Evolutionary conservation across 495 filamentous ascomycete genomes (phyloP), one percentile per base, ranked within the genome.

Genomic region (Aspergillus hancockii): DNA sequence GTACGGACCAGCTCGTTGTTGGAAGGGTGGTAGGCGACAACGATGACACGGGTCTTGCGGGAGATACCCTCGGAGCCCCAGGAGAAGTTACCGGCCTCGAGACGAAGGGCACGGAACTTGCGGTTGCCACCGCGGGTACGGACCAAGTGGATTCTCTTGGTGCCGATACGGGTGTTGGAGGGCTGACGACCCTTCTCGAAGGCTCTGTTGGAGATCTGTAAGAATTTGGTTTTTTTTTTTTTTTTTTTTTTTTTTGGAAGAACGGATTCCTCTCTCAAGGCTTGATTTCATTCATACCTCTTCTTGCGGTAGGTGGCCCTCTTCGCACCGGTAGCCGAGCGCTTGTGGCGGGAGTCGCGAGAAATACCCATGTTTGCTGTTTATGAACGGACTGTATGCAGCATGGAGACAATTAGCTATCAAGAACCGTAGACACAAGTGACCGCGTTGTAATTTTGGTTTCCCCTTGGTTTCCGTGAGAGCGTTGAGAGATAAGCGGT

Each of bases 1-100:
- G 94, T 99, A 72, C 94, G 95, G 83, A 99, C 91, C 70, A 99
- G 85, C 81, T 99, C 94, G 89, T 99, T 99, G 91, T 99, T 99
- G 75, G 94, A 98, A 54, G 94, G 95, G 80, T 99, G 94, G 88
- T 88, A 99, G 71, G 88, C 89, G 80, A 98, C 95, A 69, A 81
- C 91, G 78, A 99, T 97, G 72, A 99, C 91, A 85, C 94, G 95
- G 79, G 89, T 89, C 86, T 99, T 99, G 85, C 93, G 92, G 82
- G 92, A 87, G 79, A 93, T 80, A 69, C 92, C 91, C 86, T 99
- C 94, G 67, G 92, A 96, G 68, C 90, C 94, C 94, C 94, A 99
- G 63, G 93, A 93, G 81, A 97, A 99, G 85, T 99, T 99, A 75
- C 94, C 94, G 63, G 93, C 90, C 78, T 99, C 94, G 82, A 99